Base-by-base conservation (phyloP, 2,329 filamentous ascomycete species). In the Ascocoryne sarcoides region DNA sequence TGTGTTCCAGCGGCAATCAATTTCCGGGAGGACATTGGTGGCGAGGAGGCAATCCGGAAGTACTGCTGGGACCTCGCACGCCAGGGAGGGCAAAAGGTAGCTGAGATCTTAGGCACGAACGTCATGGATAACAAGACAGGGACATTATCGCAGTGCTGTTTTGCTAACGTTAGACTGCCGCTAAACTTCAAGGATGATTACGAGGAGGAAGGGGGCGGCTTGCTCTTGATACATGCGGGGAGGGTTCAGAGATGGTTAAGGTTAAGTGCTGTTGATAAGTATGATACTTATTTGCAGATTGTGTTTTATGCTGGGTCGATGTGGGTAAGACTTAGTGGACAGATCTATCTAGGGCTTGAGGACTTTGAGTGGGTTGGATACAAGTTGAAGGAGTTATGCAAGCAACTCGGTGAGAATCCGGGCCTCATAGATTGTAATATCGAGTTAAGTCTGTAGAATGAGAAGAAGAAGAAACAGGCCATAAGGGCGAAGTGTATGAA, bases 301-400 rank as follows among this genome's bases (percentile, higher is more conserved):
- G 71, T 78, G 4, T 78, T 87, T 50, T 69, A 63, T 38, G 34
- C 33, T 0, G 71, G 70, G 0, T 67, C 67, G 37, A 71, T 81
- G 56, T 95, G 83, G 84, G 69, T 73, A 0, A 68, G 89, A 36
- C 54, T 94, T 31, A 88, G 83, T 57, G 85, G 76, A 14, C 87
- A 95, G 67, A 74, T 92, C 0, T 95, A 90, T 58, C 62, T 95
- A 9, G 85, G 84, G 19, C 56, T 79, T 48, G 69, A 69, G 10
- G 88, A 95, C 61, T 95, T 92, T 55, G 75, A 82, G 57, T 84
- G 75, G 73, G 70, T 73, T 5, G 84, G 70, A 0, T 57, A 32
- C 23, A 49, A 33, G 12, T 36, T 59, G 29, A 52, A 50, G 18
- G 63, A 65, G 18, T 51, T 83, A 3, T 77, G 71, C 51, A 64